Evolutionary conservation across 2,329 filamentous ascomycete genomes (phyloP).

Genomic region (Claviceps lovelessii): DNA sequence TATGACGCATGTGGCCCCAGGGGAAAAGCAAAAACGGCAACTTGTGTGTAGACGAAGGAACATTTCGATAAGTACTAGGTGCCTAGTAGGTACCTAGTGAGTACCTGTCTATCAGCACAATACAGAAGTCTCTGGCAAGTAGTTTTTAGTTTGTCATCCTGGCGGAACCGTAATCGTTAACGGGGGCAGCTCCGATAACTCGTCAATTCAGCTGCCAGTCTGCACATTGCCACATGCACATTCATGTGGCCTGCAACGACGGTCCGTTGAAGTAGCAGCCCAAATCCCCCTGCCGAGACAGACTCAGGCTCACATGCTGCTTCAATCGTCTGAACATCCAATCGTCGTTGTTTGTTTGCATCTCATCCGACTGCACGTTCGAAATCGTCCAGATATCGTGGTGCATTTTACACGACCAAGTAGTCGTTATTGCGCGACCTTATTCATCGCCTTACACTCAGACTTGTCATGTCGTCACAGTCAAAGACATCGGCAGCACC

Average conservation of each 20-base stretch:
- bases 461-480: background rate
- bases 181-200: background rate
- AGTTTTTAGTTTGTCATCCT: too few relatives aligned
- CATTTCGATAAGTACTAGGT: too few relatives aligned
- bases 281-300: background rate
- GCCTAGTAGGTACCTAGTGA: too few relatives aligned
- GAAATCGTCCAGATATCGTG: background rate
- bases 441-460: background rate
- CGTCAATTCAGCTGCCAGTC: background rate
- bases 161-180: background rate
- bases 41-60: too few relatives aligned
- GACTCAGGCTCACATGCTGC: background rate
- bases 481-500: slow-evolving; percentile 3
- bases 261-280: background rate
- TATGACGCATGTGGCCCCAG: background rate
- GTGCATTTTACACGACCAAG: background rate
- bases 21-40: background rate
- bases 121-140: too few relatives aligned
- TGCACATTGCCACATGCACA: background rate
- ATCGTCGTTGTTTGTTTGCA: too few relatives aligned
- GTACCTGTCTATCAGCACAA: too few relatives aligned
- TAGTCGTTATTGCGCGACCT: background rate
- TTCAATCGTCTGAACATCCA: too few relatives aligned
- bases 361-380: background rate
- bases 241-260: background rate